Evolutionary conservation across 257 asterid species (phyloP).

Genomic region (Primulina huaijiensis): DNA sequence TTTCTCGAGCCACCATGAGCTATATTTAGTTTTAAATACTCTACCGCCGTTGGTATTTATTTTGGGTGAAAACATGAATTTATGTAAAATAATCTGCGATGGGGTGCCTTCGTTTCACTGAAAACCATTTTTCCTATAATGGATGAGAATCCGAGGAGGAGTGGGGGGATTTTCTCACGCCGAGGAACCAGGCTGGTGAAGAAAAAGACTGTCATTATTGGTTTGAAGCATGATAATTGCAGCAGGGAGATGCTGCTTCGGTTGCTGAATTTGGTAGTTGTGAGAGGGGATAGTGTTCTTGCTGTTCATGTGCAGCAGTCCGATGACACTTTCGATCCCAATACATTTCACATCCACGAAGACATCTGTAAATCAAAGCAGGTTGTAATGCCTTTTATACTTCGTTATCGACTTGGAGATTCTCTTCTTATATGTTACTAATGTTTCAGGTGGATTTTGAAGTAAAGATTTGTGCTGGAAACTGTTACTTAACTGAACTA

Average conservation of each 20-base stretch:
- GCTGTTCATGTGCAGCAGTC: conserved; percentile 63
- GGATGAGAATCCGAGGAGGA: conserved; percentile 10
- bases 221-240: conserved; percentile 60
- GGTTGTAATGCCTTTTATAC: conserved; percentile 24
- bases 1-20: background rate
- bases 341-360: conserved; percentile 47
- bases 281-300: conserved; percentile 51
- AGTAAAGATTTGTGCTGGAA: conserved; percentile 60
- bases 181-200: conserved; percentile 24
- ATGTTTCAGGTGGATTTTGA: conserved; percentile 66
- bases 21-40: too few species aligned
- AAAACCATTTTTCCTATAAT: conserved; percentile 21
- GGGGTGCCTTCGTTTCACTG: conserved; percentile 27
- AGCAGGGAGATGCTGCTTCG: conserved; percentile 77
- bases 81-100: conserved; percentile 8
- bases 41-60: background rate
- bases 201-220: conserved; percentile 50
- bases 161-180: conserved; percentile 38
- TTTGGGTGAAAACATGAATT: background rate
- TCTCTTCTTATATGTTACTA: conserved; percentile 9
- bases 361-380: conserved; percentile 47
- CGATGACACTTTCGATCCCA: conserved; percentile 60
- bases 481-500: conserved; percentile 51
- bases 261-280: conserved; percentile 37
- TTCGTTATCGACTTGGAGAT: background rate